phyloP scores from a whole-genome alignment of 2,329 filamentous ascomycete genomes.

The Epichloe elymi region DNA sequence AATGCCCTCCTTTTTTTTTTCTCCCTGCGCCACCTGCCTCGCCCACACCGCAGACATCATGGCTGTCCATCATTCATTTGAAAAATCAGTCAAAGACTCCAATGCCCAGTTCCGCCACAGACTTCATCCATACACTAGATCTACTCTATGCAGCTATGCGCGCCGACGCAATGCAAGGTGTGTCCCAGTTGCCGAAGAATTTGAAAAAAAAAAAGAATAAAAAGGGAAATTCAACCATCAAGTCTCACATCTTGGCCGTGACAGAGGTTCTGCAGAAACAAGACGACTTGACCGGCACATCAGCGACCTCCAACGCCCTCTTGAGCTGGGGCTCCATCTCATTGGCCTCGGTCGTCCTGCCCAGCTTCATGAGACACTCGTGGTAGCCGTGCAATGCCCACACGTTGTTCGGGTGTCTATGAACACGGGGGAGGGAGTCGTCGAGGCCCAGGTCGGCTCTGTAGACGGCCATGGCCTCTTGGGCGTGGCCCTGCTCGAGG shows the following conservation, averaged over 20 bases:
- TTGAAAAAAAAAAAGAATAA: background rate
- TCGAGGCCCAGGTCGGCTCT: conserved; percentile 47
- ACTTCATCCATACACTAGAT: no score
- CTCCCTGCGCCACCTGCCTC: no score
- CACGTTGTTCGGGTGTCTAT: conserved; percentile 59
- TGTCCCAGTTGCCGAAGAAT: no score
- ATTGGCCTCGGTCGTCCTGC: conserved; percentile 26
- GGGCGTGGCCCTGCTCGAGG: conserved; percentile 49
- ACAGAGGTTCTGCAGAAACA: conserved; percentile 15
- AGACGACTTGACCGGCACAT: conserved; percentile 38
- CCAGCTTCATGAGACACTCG: conserved; percentile 48
- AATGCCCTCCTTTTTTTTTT: no score
- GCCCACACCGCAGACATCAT: no score
- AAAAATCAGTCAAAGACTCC: no score
- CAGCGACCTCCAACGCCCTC: conserved; percentile 39
- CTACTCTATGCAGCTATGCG: no score
- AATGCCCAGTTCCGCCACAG: no score
- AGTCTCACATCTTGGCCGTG: conserved; percentile 10
- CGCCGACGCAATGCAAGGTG: no score
- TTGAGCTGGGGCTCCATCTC: conserved; percentile 30
- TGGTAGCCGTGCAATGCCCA: conserved; percentile 64
- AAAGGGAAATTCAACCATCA: background rate
- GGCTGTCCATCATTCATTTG: no score
- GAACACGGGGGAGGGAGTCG: conserved; percentile 46
- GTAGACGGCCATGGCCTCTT: conserved; percentile 45